Base-by-base conservation (phyloP, 2,329 filamentous ascomycete genomes). In the Plenodomus biglobosus region DNA sequence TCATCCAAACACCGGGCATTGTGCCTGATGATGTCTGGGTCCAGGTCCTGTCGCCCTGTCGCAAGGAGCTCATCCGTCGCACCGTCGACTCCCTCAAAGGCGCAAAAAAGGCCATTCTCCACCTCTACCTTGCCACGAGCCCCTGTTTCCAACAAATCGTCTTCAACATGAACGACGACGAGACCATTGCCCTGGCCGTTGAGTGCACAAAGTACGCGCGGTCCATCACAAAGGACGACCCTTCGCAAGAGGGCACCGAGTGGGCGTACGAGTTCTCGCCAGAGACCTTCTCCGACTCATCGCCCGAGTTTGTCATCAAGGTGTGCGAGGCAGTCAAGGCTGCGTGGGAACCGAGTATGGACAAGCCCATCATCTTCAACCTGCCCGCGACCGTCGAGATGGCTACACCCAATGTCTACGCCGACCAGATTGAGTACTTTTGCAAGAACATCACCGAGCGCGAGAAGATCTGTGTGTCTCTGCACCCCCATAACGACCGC, bases 381-480 rank as follows among this genome's bases (percentile, higher is more conserved):
- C 80, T 99, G 42, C 92, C 94, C 0, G 92, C 94, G 1, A 99
- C 94, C 0, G 92, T 97, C 30, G 94, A 99, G 76, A 86, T 96
- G 85, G 77, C 90, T 0, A 96, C 94, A 1, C 92, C 92, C 27
- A 99, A 99, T 70, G 83, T 96, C 40, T 99, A 94, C 70, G 94
- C 94, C 41, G 94, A 99, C 68, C 88, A 95, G 76, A 89, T 99
- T 54, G 94, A 99, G 72, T 95, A 90, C 76, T 99, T 99, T 74
- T 95, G 90, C 77, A 83, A 80, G 43, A 81, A 92, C 69, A 91
- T 97, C 67, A 81, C 81, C 0, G 88, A 96, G 72, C 81, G 92
- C 43, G 87, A 96, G 65, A 94, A 91, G 76, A 81, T 96, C 42
- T 89, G 86, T 63, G 88, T 97, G 13, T 95, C 89, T 52, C 81